These are phyloP conservation scores for Rhizophagus clarus DNA, from an alignment of 192 early-diverging fungal species.

Conservation along the genomic window DNA sequence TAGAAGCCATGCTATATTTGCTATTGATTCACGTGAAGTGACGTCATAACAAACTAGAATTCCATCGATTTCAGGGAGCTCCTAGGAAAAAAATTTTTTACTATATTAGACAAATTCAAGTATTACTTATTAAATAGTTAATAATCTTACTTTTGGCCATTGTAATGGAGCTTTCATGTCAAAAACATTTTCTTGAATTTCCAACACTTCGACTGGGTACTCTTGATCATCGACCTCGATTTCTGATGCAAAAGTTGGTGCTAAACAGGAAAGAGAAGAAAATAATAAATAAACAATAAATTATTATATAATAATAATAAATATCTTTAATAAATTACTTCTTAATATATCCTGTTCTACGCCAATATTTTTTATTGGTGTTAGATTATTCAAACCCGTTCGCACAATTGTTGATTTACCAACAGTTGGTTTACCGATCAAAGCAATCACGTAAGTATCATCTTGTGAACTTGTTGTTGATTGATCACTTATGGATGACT, in stretches of 20 bases:
- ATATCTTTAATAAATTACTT: not conserved
- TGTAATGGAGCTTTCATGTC: slow-evolving; percentile 6
- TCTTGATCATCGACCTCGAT: slow-evolving; percentile 15
- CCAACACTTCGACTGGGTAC: slow-evolving; percentile 22
- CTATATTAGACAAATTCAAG: too few relatives aligned
- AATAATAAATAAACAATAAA: not conserved
- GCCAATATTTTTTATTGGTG: slow-evolving; percentile 25
- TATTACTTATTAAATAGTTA: too few relatives aligned
- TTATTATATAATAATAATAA: not conserved
- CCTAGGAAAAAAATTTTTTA: not conserved
- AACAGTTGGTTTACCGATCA: slow-evolving; percentile 18
- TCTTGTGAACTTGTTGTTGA: not conserved
- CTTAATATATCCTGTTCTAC: slow-evolving; percentile 5
- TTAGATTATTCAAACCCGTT: slow-evolving; percentile 5
- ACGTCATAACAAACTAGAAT: slow-evolving; percentile 18
- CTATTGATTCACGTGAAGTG: not conserved
- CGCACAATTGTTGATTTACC: slow-evolving; percentile 20
- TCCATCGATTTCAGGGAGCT: slow-evolving; percentile 8
- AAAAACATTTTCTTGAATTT: slow-evolving; percentile 21
- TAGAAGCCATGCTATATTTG: slow-evolving; percentile 20
- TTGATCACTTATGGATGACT: not conserved
- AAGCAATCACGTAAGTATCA: slow-evolving; percentile 15
- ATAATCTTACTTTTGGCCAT: slow-evolving; percentile 15
- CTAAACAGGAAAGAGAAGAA: not conserved
- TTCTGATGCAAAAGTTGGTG: slow-evolving; percentile 3